Evolutionary conservation across 2,329 filamentous ascomycete species (phyloP), one percentile per base, ranked within the genome.

Genomic region (Clonostachys chloroleuca): DNA sequence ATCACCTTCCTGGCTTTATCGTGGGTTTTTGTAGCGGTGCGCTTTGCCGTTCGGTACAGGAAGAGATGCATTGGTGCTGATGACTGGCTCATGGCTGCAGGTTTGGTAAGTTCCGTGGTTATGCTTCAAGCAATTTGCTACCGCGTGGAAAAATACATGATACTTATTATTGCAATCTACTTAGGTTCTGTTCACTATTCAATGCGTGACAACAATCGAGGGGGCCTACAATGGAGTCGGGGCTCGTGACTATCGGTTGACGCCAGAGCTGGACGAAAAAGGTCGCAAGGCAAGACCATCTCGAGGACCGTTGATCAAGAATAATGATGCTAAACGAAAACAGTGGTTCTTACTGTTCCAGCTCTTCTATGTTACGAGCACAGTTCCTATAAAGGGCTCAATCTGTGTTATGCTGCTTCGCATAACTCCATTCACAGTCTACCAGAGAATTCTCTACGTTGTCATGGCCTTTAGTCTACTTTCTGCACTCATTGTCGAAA

Each of bases 361-460:
- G 4, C 49, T 57, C 45, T 53, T 54, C 47, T 57, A 57, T 41
- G 40, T 46, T 4, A 24, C 49, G 4, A 51, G 53, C 14, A 52
- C 55, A 2, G 55, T 57, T 1, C 55, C 55, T 9, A 58, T 61
- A 46, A 62, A 61, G 30, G 5, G 47, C 2, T 60, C 58, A 12
- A 62, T 62, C 16, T 56, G 60, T 36, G 52, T 59, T 2, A 59
- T 57, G 0, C 56, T 62, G 40, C 51, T 61, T 4, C 57, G 59
- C 12, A 61, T 62, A 5, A 51, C 59, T 12, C 53, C 35, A 20
- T 42, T 49, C 0, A 51, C 50, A 17, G 45, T 49, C 5, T 55
- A 49, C 30, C 52, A 52, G 5, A 51, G 35, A 45, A 54, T 47
- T 1, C 48, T 57, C 2, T 52, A 46, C 44, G 50, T n/a, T 3